Evolutionary conservation across 2,329 filamentous ascomycete genomes (phyloP).

Genomic region (Periconia sp.): DNA sequence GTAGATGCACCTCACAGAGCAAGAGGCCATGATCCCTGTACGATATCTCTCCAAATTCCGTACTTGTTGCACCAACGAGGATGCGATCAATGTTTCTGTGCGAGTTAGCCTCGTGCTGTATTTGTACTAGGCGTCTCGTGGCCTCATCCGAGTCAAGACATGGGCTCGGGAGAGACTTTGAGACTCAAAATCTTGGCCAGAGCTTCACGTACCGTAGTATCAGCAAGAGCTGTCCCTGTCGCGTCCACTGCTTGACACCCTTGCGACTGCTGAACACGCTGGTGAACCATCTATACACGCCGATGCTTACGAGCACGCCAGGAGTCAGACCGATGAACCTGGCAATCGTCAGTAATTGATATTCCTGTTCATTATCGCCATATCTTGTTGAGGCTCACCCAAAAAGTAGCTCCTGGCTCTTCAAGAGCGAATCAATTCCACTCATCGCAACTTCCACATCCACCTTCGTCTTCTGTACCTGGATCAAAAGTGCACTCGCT

Average conservation of each 20-base stretch:
- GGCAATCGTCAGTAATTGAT: slow-evolving; percentile 13
- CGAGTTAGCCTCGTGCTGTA: not conserved
- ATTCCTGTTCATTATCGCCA: not conserved
- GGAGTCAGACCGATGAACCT: slow-evolving; percentile 94
- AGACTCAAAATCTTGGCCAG: not conserved
- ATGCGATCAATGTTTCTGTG: slow-evolving; percentile 78
- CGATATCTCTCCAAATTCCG: slow-evolving; percentile 75
- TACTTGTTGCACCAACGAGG: slow-evolving; percentile 58
- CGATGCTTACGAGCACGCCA: slow-evolving; percentile 84
- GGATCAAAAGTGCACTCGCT: slow-evolving; percentile 87
- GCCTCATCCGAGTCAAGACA: too few species aligned
- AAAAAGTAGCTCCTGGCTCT: slow-evolving; percentile 96
- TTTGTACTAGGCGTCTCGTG: too few species aligned
- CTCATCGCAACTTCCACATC: slow-evolving; percentile 96
- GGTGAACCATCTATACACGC: slow-evolving; percentile 73
- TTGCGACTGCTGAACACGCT: slow-evolving; percentile 72
- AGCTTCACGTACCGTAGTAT: slow-evolving; percentile 65
- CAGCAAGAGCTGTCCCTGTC: slow-evolving; percentile 73
- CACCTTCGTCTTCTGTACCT: slow-evolving; percentile 98
- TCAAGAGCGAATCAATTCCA: slow-evolving; percentile 91
- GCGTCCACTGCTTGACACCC: slow-evolving; percentile 69
- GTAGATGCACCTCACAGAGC: slow-evolving; percentile 85
- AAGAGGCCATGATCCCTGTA: slow-evolving; percentile 94
- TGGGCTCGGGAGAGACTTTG: too few species aligned
- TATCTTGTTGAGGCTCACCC: slow-evolving; percentile 58